Conservation (phyloP, 2,329 filamentous ascomycete species). For the Emydomyces testavorans region DNA sequence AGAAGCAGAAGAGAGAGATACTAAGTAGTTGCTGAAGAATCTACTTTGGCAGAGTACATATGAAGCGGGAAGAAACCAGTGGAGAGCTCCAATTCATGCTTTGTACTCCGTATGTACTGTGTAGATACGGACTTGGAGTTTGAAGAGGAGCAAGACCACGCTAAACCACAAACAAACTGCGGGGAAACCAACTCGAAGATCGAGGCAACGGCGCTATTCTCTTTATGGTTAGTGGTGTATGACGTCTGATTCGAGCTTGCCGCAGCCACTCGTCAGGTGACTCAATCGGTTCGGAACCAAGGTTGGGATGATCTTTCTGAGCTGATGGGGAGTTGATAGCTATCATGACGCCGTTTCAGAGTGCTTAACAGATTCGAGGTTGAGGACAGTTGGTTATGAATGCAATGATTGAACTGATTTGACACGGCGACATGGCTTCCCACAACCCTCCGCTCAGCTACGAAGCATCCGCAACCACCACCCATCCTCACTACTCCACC, state of each 20-base stretch:
- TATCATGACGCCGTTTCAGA: not conserved
- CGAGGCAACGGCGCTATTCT: not conserved
- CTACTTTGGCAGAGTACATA: too few species aligned
- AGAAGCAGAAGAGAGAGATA: slow-evolving; percentile 8
- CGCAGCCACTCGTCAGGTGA: not conserved
- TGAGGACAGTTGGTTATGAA: too few species aligned
- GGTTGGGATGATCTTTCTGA: not conserved
- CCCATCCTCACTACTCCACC: slow-evolving; percentile 56
- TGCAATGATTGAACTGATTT: too few species aligned
- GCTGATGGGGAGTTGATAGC: not conserved
- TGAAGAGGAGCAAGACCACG: not conserved
- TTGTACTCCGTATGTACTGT: not conserved
- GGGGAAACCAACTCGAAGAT: not conserved
- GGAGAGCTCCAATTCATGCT: not conserved
- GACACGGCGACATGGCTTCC: slow-evolving; percentile 30
- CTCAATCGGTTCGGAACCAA: not conserved
- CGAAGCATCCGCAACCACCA: slow-evolving; percentile 62
- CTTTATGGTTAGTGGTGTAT: not conserved
- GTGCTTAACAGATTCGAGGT: too few species aligned
- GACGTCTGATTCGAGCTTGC: not conserved
- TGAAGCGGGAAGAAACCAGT: not conserved
- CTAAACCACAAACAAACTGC: too few species aligned
- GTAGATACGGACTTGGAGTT: not conserved
- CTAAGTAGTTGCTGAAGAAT: too few species aligned
- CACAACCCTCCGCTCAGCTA: slow-evolving; percentile 60